These are phyloP conservation scores for Talaromyces nanjingensis DNA, from an alignment of 495 filamentous ascomycete species.

Conservation along the genomic window DNA sequence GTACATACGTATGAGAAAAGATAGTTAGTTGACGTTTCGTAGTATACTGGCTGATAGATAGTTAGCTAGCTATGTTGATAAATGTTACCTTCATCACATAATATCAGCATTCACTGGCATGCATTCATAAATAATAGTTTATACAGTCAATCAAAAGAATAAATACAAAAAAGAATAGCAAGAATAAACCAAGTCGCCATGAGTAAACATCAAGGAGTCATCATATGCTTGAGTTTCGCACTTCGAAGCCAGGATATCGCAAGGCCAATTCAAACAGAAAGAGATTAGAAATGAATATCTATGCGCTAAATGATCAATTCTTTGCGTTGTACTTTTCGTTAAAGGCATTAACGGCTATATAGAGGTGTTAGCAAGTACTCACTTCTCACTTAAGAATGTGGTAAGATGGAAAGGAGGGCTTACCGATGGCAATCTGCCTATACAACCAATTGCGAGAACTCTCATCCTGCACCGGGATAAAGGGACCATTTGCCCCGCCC, in stretches of 20 bases:
- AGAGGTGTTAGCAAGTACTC: background rate
- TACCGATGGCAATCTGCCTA: slow-evolving; percentile 55
- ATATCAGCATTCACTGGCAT: background rate
- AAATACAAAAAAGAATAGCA: background rate
- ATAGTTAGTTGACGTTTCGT: background rate
- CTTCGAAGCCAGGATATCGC: background rate
- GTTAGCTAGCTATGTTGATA: too few relatives aligned
- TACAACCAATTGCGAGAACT: slow-evolving; percentile 83
- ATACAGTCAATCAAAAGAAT: background rate
- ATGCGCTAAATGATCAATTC: slow-evolving; percentile 26
- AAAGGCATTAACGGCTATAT: slow-evolving; percentile 57
- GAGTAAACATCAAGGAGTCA: background rate
- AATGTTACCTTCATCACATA: too few relatives aligned
- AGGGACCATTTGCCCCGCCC: slow-evolving; percentile 87
- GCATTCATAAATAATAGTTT: background rate
- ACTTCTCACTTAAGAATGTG: background rate
- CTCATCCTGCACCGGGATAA: slow-evolving; percentile 89
- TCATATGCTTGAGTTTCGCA: background rate
- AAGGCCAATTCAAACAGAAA: background rate
- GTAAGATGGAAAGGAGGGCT: slow-evolving; percentile 12
- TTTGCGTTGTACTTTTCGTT: slow-evolving; percentile 64
- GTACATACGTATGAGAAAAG: background rate
- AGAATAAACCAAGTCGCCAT: background rate
- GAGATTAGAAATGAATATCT: background rate
- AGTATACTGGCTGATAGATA: background rate